These are phyloP conservation scores for Pichia thaimueangensis DNA, from an alignment of 805 yeast species.

Conservation along the genomic window DNA sequence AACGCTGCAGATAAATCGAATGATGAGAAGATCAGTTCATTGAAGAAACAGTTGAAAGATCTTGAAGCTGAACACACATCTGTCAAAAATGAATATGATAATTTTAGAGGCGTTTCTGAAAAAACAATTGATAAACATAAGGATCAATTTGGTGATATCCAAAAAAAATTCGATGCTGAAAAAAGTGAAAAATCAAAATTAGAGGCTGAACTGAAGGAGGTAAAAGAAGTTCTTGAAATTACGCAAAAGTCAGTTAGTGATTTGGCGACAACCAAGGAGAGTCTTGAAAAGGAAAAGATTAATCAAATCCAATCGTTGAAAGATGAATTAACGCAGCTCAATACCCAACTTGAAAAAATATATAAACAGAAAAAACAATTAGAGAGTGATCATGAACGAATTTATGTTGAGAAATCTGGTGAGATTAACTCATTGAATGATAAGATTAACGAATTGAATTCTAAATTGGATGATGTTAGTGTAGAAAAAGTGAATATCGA, in stretches of 20 bases:
- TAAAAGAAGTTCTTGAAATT: no score
- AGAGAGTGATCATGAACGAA: not conserved
- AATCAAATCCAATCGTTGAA: not conserved
- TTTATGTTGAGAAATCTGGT: not conserved
- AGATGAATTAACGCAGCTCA: not conserved
- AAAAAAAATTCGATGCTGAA: not conserved
- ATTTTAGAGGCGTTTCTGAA: not conserved
- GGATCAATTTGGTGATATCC: not conserved
- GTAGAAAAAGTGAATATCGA: not conserved
- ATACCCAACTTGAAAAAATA: not conserved
- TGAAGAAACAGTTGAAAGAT: not conserved
- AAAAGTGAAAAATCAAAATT: not conserved
- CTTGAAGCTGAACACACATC: not conserved
- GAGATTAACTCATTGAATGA: not conserved
- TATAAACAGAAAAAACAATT: not conserved
- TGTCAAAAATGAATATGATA: not conserved
- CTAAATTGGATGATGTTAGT: not conserved
- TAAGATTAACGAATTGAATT: not conserved
- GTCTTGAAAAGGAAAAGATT: not conserved
- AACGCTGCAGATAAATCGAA: not conserved
- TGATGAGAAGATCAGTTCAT: not conserved
- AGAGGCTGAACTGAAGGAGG: not conserved
- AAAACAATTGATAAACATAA: not conserved
- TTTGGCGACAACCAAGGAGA: no score
- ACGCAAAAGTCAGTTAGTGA: no score